Evolutionary conservation across 352 stramenopile species (phyloP).

Genomic region (Globisporangium spinosum): DNA sequence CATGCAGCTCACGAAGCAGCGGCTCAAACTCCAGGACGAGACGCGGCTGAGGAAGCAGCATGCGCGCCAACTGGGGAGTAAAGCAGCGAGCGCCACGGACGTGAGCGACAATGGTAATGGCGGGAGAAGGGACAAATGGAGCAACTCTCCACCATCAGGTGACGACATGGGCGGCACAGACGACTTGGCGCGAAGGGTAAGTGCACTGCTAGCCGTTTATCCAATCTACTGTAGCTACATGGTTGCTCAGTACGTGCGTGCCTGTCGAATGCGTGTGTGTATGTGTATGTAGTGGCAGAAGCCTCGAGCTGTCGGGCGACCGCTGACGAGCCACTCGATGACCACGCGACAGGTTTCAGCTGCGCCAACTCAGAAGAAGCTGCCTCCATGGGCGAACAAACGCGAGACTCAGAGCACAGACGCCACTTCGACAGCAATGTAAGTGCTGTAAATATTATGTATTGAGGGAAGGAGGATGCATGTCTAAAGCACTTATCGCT

Average conservation of each 20-base stretch:
- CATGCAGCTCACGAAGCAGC: constrained; percentile 28
- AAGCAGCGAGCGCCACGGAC: constrained; percentile 7
- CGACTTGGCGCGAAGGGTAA: neutral
- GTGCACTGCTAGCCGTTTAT: neutral
- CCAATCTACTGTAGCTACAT: neutral
- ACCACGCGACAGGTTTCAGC: constrained; percentile 5
- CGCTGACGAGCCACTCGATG: constrained; percentile 9
- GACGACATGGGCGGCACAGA: constrained; percentile 18
- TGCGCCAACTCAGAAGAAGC: constrained; percentile 9
- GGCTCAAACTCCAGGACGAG: constrained; percentile 14
- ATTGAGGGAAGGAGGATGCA: neutral
- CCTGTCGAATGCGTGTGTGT: neutral
- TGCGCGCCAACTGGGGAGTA: constrained; percentile 2
- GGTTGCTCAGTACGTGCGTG: neutral
- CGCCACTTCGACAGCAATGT: constrained; percentile 17
- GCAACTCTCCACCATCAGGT: constrained; percentile 9
- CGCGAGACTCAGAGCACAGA: constrained; percentile 17
- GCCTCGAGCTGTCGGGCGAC: neutral
- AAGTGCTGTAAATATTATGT: neutral
- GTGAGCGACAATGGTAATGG: constrained; percentile 18
- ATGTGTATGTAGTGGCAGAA: constrained; percentile 14
- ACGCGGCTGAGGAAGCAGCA: constrained; percentile 13
- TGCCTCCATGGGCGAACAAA: constrained; percentile 20
- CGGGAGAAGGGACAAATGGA: constrained; percentile 18
- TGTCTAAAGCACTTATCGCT: neutral